Evolutionary conservation across 2,329 filamentous ascomycete genomes (phyloP).

Genomic region (Botrytis aclada): DNA sequence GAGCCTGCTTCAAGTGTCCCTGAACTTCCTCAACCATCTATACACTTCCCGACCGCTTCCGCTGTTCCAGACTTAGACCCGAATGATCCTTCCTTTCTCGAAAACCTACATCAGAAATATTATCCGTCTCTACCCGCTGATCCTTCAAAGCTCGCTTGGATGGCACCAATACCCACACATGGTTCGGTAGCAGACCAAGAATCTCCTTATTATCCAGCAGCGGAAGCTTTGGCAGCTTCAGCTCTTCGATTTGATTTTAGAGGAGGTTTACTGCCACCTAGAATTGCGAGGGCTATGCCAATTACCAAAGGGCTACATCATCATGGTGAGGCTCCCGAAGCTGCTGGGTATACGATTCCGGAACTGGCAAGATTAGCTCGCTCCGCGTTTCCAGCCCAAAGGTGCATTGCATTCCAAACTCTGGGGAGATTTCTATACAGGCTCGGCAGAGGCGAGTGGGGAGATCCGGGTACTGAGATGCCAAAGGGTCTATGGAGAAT

Average conservation of each 20-base stretch:
- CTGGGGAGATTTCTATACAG: constrained; percentile 81
- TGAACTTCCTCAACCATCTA: constrained; percentile 43
- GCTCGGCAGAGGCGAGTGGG: constrained; percentile 69
- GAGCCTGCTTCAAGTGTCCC: constrained; percentile 55
- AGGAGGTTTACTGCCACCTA: constrained; percentile 75
- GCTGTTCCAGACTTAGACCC: constrained; percentile 74
- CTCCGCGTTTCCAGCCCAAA: constrained; percentile 78
- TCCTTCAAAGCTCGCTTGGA: constrained; percentile 85
- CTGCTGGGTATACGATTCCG: constrained; percentile 87
- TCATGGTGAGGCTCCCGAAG: constrained; percentile 87
- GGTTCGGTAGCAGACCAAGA: constrained; percentile 63
- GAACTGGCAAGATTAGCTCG: constrained; percentile 80
- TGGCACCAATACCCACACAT: constrained; percentile 67
- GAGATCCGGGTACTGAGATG: constrained; percentile 63
- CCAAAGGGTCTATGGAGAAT: constrained; percentile 81
- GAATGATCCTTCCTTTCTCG: constrained; percentile 75
- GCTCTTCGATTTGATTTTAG: constrained; percentile 86
- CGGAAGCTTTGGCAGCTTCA: constrained; percentile 67
- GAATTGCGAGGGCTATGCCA: constrained; percentile 69
- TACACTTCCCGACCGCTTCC: constrained; percentile 44
- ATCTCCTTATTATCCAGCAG: constrained; percentile 78
- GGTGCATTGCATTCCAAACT: constrained; percentile 89
- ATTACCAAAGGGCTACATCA: constrained; percentile 82
- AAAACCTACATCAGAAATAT: constrained; percentile 85
- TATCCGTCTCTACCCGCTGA: constrained; percentile 86